Evolutionary conservation across 768 basidiomycete genomes (phyloP).

Genomic region (Psilocybe azurescens): DNA sequence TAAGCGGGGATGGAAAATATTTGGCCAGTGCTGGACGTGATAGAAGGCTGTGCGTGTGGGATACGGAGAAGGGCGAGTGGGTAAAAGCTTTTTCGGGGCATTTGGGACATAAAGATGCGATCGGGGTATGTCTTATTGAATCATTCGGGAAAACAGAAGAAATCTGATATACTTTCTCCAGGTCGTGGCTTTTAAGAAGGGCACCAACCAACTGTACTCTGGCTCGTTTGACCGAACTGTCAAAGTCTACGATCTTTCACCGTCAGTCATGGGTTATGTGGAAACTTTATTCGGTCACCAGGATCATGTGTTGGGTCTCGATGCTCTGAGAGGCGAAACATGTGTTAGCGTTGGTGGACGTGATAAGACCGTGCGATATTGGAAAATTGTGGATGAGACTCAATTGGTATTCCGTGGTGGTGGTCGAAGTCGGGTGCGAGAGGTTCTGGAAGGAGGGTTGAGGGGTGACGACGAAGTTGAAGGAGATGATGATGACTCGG

Average conservation of each 20-base stretch:
- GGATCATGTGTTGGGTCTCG: constrained; percentile 79
- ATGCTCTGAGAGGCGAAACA: constrained; percentile 82
- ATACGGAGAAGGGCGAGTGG: constrained; percentile 77
- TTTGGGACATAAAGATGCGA: constrained; percentile 58
- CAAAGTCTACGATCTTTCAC: constrained; percentile 80
- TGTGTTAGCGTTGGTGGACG: constrained; percentile 88
- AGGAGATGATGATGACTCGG: constrained; percentile 37
- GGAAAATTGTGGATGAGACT: constrained; percentile 96
- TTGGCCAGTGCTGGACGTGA: constrained; percentile 91
- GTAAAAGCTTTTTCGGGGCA: constrained; percentile 82
- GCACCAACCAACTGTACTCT: constrained; percentile 75
- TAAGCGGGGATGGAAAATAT: constrained; percentile 85
- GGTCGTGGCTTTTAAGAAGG: constrained; percentile 79
- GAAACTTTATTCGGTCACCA: constrained; percentile 98
- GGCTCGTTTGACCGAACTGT: constrained; percentile 87
- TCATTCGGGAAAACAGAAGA: neutral
- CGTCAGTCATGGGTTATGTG: constrained; percentile 85
- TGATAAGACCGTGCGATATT: constrained; percentile 91
- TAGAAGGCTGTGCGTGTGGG: constrained; percentile 84
- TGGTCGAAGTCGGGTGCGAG: constrained; percentile 79
- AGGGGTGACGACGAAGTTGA: constrained; percentile 60
- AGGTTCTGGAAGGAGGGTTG: constrained; percentile 80
- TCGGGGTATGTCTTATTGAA: constrained; percentile 34
- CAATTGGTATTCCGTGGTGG: constrained; percentile 97
- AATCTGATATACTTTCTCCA: constrained; percentile 29